Evolutionary conservation across 2,329 filamentous ascomycete genomes (phyloP).

Genomic region (Penicillium sp.): DNA sequence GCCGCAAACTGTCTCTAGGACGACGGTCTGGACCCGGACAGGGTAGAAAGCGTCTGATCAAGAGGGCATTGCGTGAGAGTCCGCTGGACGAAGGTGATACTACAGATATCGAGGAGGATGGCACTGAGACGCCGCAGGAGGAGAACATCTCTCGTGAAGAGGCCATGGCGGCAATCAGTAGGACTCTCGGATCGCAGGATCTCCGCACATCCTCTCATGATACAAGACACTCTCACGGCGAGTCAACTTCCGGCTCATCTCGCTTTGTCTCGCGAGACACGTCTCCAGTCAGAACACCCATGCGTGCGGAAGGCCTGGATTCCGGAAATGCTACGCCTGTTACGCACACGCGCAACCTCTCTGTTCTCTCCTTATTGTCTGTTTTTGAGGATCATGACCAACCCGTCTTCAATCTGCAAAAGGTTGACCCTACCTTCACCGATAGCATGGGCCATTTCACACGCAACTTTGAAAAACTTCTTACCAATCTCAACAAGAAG

Average conservation of each 20-base stretch:
- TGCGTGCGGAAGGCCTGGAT: neutral
- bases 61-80: neutral
- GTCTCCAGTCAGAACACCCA: neutral
- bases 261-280: neutral
- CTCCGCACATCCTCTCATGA: neutral
- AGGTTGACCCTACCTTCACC: conserved; percentile 66
- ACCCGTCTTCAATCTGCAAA: conserved; percentile 55
- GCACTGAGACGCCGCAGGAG: neutral
- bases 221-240: neutral
- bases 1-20: neutral
- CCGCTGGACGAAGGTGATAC: neutral
- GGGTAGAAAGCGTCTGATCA: neutral
- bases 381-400: neutral
- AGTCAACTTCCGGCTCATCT: neutral
- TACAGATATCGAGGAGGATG: neutral
- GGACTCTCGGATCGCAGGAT: neutral
- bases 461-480: conserved; percentile 55
- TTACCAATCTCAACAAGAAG: conserved; percentile 54
- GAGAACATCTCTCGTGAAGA: neutral
- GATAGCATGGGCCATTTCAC: conserved; percentile 63
- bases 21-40: neutral
- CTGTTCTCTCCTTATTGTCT: neutral
- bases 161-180: neutral
- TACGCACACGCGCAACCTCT: neutral
- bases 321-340: neutral